Evolutionary conservation across 768 basidiomycete genomes (phyloP).

Genomic region (Lentinula sp.): DNA sequence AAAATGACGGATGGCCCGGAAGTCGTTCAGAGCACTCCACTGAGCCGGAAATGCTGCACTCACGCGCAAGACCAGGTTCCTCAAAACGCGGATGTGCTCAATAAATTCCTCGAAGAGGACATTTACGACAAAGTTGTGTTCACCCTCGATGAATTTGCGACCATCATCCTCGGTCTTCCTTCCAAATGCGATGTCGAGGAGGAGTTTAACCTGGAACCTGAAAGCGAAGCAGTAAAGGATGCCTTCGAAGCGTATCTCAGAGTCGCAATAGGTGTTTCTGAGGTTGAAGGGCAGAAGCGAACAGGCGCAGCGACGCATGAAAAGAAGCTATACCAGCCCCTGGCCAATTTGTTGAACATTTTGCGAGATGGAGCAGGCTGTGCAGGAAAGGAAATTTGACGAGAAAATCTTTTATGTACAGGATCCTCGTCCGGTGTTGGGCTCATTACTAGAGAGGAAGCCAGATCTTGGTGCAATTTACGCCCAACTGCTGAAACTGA

Average conservation of each 20-base stretch:
- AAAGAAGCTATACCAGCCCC: neutral
- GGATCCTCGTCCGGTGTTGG: neutral
- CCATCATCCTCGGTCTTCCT: neutral
- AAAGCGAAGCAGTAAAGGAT: neutral
- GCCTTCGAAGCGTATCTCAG: neutral
- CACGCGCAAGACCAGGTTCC: neutral
- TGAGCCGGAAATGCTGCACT: no score
- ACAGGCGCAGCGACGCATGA: neutral
- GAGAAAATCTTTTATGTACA: neutral
- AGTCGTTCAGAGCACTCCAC: no score
- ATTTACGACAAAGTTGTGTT: neutral
- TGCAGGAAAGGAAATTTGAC: neutral
- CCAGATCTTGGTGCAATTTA: neutral
- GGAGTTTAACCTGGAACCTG: neutral
- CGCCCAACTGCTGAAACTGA: neutral
- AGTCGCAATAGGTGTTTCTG: neutral
- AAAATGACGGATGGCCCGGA: no score
- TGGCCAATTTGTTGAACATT: neutral
- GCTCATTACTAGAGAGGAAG: neutral
- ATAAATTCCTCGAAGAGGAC: neutral
- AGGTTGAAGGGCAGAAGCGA: neutral
- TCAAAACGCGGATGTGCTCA: neutral
- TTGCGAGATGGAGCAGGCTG: neutral
- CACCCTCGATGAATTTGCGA: neutral
- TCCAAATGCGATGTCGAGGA: no score